Base-by-base conservation (phyloP, 345 rosid genomes). In the Conringia planisiliqua region DNA sequence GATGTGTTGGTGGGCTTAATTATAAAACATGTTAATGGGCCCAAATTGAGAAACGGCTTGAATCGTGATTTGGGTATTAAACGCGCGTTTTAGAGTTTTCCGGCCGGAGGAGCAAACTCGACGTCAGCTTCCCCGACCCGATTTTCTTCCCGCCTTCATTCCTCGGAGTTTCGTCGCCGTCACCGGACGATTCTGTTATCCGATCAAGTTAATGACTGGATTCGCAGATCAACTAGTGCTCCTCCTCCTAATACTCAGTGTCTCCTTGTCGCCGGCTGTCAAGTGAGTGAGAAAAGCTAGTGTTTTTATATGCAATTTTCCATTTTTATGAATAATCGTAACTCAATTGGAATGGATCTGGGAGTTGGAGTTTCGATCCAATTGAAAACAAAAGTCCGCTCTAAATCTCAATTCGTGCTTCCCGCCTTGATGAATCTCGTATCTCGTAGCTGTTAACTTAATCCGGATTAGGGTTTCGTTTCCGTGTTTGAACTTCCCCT, bases 221-320 rank as follows among this genome's bases (percentile, higher is more conserved):
- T 3, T 68, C 26, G 6, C 18, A 10, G 24, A 14, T 62, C 75
- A 35, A 17, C 7, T 69, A 62, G 7, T 44, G 18, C 2, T 50
- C 1, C 59, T 76, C 67, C 44, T 74, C 7, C 70, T 68, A 22
- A n/a, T 76, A 17, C 29, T 55, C 35, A 44, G 51, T 13, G 27
- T 63, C 59, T 36, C 20, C 66, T 76, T 70, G 39, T 36, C 65
- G 11, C 65, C 59, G 13, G 58, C 51, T 4, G 66, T 70, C 59
- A 76, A 75, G 80, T 76, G 12, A 75, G 74, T 32, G 2, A 67
- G 68, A 52, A 24, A 50, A 50, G 14, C 61, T 75, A 46, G 27
- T 40, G 59, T 36, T 67, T 39, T 10, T 12, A 39, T 36, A 10
- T 2, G 3, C 43, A 16, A 9, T 32, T 5, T 7, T 20, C 32